A percentile compares a stretch with the other conserved stretches of the same genome.
Evolutionary conservation across 306 rosid species (phyloP).

Genomic region (Prunus davidiana): DNA sequence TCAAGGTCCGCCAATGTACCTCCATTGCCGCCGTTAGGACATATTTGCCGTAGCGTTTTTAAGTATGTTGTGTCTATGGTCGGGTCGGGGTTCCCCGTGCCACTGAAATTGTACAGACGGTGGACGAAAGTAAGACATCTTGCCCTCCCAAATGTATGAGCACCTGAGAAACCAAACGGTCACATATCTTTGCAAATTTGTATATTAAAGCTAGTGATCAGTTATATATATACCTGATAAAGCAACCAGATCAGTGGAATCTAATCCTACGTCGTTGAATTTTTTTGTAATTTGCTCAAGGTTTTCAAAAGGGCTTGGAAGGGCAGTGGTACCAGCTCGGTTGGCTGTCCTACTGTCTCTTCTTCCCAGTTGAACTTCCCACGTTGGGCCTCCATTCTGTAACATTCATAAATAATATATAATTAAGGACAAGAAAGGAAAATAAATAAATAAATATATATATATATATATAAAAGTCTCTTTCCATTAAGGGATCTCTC

Average conservation of each 20-base stretch:
- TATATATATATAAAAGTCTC: too few species aligned
- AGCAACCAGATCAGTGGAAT: constrained; percentile 56
- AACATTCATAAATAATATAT: background rate
- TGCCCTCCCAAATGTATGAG: constrained; percentile 48
- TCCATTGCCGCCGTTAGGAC: constrained; percentile 25
- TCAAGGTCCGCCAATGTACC: constrained; percentile 23
- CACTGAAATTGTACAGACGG: constrained; percentile 25
- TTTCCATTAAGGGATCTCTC: fast-evolving
- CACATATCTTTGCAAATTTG: background rate
- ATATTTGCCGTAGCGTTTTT: constrained; percentile 26
- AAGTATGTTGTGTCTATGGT: constrained; percentile 23
- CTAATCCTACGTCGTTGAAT: constrained; percentile 49
- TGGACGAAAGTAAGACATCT: constrained; percentile 11
- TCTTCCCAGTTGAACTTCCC: constrained; percentile 70
- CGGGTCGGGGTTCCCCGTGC: constrained; percentile 30
- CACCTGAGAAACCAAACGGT: constrained; percentile 22
- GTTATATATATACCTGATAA: constrained; percentile 27
- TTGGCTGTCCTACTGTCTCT: constrained; percentile 52
- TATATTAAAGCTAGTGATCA: too few species aligned
- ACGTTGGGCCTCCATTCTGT: constrained; percentile 80
- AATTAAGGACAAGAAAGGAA: background rate
- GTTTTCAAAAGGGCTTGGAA: background rate
- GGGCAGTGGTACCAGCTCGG: background rate
- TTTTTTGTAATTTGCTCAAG: constrained; percentile 13
- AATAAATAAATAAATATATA: too few species aligned